phyloP scores from a whole-genome alignment of 495 filamentous ascomycete genomes.

The Extremus antarcticus region DNA sequence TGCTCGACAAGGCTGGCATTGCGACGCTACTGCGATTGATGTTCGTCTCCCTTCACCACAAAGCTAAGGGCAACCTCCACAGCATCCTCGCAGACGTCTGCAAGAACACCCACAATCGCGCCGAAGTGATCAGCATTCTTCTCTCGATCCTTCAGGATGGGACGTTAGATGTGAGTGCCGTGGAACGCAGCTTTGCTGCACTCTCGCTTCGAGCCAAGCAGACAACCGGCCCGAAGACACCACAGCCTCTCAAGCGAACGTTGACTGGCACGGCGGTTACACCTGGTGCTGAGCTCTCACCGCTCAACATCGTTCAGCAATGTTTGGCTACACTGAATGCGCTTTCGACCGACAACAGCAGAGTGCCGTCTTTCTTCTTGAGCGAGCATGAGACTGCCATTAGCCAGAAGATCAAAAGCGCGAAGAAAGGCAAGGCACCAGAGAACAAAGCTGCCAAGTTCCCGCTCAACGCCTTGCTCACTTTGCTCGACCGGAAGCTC shows the following conservation, averaged over 20 bases:
- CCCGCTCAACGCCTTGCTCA: constrained; percentile 80
- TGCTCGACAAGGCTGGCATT: constrained; percentile 91
- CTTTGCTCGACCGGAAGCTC: constrained; percentile 76
- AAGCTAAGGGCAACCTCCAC: constrained; percentile 66
- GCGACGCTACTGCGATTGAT: constrained; percentile 89
- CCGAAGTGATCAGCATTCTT: constrained; percentile 87
- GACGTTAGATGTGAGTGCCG: constrained; percentile 79
- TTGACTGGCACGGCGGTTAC: constrained; percentile 42
- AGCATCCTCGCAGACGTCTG: constrained; percentile 80
- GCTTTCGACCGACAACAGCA: constrained; percentile 64
- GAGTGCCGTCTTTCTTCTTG: constrained; percentile 85
- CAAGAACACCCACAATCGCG: constrained; percentile 85
- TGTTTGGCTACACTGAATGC: constrained; percentile 73
- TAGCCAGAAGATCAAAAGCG: constrained; percentile 60
- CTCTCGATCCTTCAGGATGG: constrained; percentile 96
- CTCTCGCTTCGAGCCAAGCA: constrained; percentile 85
- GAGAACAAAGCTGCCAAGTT: constrained; percentile 73
- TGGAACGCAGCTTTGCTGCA: constrained; percentile 89
- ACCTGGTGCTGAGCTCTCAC: constrained; percentile 65
- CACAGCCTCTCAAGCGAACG: constrained; percentile 62
- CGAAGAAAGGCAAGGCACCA: constrained; percentile 71
- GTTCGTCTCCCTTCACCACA: constrained; percentile 87
- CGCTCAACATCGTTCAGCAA: constrained; percentile 90
- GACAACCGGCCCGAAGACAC: constrained; percentile 63
- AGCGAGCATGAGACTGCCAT: constrained; percentile 79